A percentile compares a stretch with the other conserved stretches of the same genome.
phyloP scores from a whole-genome alignment of 2,329 filamentous ascomycete genomes.

The Rhinocladiella mackenziei region DNA sequence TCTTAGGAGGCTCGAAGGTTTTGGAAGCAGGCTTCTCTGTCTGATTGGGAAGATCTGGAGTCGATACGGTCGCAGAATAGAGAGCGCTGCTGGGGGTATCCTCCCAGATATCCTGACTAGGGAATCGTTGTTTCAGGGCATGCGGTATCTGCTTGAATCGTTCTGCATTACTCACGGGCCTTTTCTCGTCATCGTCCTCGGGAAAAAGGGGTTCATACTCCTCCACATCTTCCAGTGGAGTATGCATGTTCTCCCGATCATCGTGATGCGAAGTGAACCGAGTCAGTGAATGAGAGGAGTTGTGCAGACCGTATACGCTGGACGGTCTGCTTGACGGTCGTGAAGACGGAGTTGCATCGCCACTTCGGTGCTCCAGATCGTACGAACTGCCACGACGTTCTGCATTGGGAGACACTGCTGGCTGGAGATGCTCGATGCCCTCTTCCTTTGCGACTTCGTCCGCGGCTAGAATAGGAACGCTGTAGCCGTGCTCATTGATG shows the following conservation, averaged over 20 bases:
- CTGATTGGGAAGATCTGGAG: constrained; percentile 59
- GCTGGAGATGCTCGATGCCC: constrained; percentile 64
- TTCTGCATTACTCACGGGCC: constrained; percentile 50
- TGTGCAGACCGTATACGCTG: constrained; percentile 58
- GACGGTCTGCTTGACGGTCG: constrained; percentile 61
- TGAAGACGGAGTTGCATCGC: constrained; percentile 52
- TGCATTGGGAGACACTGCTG: constrained; percentile 73
- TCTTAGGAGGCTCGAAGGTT: constrained; percentile 43
- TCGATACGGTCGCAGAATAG: constrained; percentile 73
- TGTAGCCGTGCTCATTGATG: constrained; percentile 59
- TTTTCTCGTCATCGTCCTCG: constrained; percentile 60
- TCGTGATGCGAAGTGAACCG: constrained; percentile 55
- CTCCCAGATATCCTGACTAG: constrained; percentile 96
- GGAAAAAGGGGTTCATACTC: constrained; percentile 95
- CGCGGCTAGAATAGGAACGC: constrained; percentile 77
- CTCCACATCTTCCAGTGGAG: constrained; percentile 78
- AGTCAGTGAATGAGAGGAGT: constrained; percentile 36
- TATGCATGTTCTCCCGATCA: constrained; percentile 52
- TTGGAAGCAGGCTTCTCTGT: constrained; percentile 34
- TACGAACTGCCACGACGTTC: constrained; percentile 60
- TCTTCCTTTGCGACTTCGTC: constrained; percentile 79
- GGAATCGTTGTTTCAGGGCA: constrained; percentile 66
- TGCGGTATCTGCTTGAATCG: constrained; percentile 54
- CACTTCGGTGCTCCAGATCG: constrained; percentile 50
- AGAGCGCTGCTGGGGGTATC: constrained; percentile 85